Base-by-base conservation (phyloP, 192 early-diverging fungal species). In the Paraglomus brasilianum region DNA sequence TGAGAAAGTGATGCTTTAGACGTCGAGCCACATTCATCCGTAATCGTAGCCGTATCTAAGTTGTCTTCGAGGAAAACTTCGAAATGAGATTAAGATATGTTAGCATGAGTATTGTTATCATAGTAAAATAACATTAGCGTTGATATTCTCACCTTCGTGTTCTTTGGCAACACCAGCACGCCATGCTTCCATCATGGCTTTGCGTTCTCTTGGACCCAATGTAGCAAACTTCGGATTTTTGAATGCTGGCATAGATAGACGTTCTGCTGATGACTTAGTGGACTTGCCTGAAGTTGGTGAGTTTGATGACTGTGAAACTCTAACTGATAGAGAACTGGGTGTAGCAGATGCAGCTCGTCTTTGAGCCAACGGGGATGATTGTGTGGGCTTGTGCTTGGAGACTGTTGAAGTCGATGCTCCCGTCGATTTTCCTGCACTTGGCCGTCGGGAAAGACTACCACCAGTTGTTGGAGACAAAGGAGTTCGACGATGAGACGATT, bases 151-250 rank as follows among this genome's bases (percentile, higher is more conserved):
- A 56, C 9, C 24, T 7, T 19, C 11, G n/a, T 59, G 67, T 46
- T 69, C 67, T 47, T 69, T 69, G 5, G 76, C 75, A 19, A 80
- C 78, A 24, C 71, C 75, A 11, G 69, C 71, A 30, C 78, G 59
- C 78, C 78, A 80, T 0, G 72, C 71, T 47, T 80, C 78, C 78
- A 80, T 73, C 63, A 72, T 75, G 5, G 53, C 70, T 15, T 80
- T 71, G 22, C 78, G 73, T 47, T 73, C 61, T 24, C 75, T 76
- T 0, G 63, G 42, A 2, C 67, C 55, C 17, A 69, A 53, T 17
- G 67, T 69, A 8, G 67, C 67, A 49, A 69, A 69, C 47, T 58
- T 69, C 4, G 67, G 55, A 58, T 69, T 69, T 19, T 69, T 69
- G 55, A 69, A 69, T n/a, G 67, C 55, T 9, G 67, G 67, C 47